phyloP scores from a whole-genome alignment of 352 stramenopile genomes.

The Globisporangium middletonii region DNA sequence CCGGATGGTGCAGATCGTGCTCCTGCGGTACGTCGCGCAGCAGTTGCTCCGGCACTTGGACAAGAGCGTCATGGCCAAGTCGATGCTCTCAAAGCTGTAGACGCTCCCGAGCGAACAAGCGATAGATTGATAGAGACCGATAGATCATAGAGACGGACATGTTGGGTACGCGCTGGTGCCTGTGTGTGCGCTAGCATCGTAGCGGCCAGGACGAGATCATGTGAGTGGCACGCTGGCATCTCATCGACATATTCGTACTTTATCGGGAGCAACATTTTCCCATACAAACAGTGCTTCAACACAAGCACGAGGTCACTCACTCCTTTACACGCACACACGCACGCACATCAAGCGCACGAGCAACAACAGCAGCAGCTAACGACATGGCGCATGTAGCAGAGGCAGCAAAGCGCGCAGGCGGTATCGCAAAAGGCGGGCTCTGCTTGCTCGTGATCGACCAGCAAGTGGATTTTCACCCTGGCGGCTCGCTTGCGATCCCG shows the following conservation, averaged over 20 bases:
- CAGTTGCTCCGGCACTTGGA: slow-evolving; percentile 47
- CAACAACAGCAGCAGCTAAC: no score
- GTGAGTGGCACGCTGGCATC: no score
- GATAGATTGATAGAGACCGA: not conserved
- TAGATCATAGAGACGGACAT: not conserved
- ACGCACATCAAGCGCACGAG: not conserved
- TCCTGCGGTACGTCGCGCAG: slow-evolving; percentile 48
- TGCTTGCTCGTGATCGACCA: slow-evolving; percentile 93
- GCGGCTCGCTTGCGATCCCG: slow-evolving; percentile 93
- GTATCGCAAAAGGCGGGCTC: slow-evolving; percentile 39
- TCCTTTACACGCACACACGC: not conserved
- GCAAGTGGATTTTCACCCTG: slow-evolving; percentile 95
- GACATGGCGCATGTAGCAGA: slow-evolving; percentile 21
- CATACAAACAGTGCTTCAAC: not conserved
- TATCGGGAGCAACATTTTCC: not conserved
- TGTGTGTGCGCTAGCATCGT: not conserved
- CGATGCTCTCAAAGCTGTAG: slow-evolving; percentile 14
- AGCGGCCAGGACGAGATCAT: no score
- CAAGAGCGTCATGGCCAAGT: slow-evolving; percentile 12
- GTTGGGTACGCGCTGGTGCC: not conserved
- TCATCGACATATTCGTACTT: not conserved
- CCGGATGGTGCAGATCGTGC: slow-evolving; percentile 44
- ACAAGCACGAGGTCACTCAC: not conserved
- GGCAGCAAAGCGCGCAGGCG: slow-evolving; percentile 31
- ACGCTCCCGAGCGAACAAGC: no score